These are phyloP conservation scores for Aspergillus fumigatus DNA, from an alignment of 2,329 filamentous ascomycete species.

Conservation along the genomic window DNA sequence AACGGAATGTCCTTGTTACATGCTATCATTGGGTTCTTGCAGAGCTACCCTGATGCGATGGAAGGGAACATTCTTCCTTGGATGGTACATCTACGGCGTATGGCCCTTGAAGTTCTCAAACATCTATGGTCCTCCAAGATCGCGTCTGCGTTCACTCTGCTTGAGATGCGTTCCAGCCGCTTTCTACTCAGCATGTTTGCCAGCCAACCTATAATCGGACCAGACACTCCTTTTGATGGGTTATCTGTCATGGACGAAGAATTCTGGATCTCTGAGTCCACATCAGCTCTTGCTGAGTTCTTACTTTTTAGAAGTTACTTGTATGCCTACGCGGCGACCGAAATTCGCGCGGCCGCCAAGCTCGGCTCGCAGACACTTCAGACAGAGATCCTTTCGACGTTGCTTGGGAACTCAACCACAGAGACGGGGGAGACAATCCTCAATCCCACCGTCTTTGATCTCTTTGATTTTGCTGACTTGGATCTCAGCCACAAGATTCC, in stretches of 20 bases:
- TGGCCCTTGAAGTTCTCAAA: slow-evolving; percentile 68
- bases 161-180: slow-evolving; percentile 73
- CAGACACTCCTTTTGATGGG: slow-evolving; percentile 70
- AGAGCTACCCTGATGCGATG: slow-evolving; percentile 63
- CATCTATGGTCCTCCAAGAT: slow-evolving; percentile 80
- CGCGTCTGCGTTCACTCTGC: slow-evolving; percentile 68
- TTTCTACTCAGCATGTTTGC: slow-evolving; percentile 75
- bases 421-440: slow-evolving; percentile 61
- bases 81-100: slow-evolving; percentile 65
- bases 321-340: slow-evolving; percentile 79
- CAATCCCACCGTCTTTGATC: slow-evolving; percentile 78
- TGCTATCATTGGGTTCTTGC: slow-evolving; percentile 66
- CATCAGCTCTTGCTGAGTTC: slow-evolving; percentile 69
- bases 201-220: slow-evolving; percentile 65
- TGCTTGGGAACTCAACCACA: slow-evolving; percentile 69
- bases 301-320: slow-evolving; percentile 70
- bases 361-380: slow-evolving; percentile 67
- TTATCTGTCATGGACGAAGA: slow-evolving; percentile 55
- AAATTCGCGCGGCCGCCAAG: slow-evolving; percentile 73
- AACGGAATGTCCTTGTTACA: slow-evolving; percentile 76
- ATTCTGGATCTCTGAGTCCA: slow-evolving; percentile 66
- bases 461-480: slow-evolving; percentile 84
- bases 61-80: slow-evolving; percentile 60
- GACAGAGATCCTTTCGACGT: slow-evolving; percentile 58
- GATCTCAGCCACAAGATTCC: slow-evolving; percentile 46